Evolutionary conservation across 2,329 filamentous ascomycete genomes (phyloP).

Genomic region (Venturia aucupariae): DNA sequence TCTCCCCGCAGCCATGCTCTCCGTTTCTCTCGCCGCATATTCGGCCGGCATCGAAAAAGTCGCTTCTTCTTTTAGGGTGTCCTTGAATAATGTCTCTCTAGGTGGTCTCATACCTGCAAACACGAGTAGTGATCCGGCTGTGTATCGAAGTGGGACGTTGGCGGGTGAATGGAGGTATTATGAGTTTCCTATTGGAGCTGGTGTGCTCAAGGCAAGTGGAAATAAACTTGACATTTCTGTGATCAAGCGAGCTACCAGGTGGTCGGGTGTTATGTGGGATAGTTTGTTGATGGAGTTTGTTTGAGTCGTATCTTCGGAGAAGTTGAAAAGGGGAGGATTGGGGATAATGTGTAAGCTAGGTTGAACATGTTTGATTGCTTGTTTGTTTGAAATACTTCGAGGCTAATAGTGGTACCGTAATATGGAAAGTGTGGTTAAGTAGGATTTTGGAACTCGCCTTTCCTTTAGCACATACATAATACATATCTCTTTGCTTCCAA

Average conservation of each 20-base stretch:
- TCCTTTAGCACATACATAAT: too few relatives aligned
- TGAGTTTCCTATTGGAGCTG: slow-evolving; percentile 29
- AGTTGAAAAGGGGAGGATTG: too few relatives aligned
- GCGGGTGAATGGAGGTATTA: slow-evolving; percentile 41
- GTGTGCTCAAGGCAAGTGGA: slow-evolving; percentile 23
- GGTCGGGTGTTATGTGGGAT: slow-evolving; percentile 7
- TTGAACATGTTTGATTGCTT: too few relatives aligned
- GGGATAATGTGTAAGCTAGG: too few relatives aligned
- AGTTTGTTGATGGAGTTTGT: slow-evolving; percentile 6
- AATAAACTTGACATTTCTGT: slow-evolving; percentile 29
- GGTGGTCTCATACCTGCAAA: slow-evolving; percentile 30
- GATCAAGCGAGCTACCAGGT: background rate
- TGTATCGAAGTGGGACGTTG: slow-evolving; percentile 39
- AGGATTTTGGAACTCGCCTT: too few relatives aligned
- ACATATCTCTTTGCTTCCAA: too few relatives aligned
- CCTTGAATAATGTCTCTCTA: slow-evolving; percentile 26
- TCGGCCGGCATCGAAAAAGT: slow-evolving; percentile 27
- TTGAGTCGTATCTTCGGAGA: background rate
- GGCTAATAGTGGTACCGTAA: too few relatives aligned
- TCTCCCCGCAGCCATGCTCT: slow-evolving; percentile 12
- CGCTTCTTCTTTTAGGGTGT: slow-evolving; percentile 36
- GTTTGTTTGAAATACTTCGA: too few relatives aligned
- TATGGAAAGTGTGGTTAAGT: too few relatives aligned
- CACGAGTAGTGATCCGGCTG: slow-evolving; percentile 32
- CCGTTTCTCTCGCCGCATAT: slow-evolving; percentile 23